Evolutionary conservation across 495 filamentous ascomycete species (phyloP), one percentile per base, ranked within the genome.

Genomic region (Penicillium soppii): DNA sequence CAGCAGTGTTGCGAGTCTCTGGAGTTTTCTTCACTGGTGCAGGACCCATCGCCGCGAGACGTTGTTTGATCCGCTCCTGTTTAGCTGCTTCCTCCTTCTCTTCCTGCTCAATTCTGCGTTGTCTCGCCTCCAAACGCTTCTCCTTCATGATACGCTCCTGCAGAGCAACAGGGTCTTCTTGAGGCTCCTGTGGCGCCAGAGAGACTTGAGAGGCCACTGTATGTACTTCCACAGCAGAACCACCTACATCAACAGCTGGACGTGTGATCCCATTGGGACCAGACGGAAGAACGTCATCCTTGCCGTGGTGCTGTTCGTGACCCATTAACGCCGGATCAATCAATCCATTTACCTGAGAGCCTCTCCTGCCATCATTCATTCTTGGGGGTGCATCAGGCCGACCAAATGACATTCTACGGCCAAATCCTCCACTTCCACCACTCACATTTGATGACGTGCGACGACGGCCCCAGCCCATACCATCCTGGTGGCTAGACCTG

Each of bases 361-460:
- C 71, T 50, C 79, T 62, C 51, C 79, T 60, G 29, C 32, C 62
- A 25, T 81, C 78, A 47, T 76, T 69, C 20, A 68, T 59, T 57
- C 74, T 64, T 42, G 72, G 67, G n/a, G 70, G 65, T 9, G 67
- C 51, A 49, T 83, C 82, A 32, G 66, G 59, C 29, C 71, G 72
- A 41, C 75, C 70, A 52, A 81, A 72, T 7, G 82, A 86, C 68
- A 76, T 76, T 16, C 81, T 75, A 51, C 82, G 76, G 46, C 77
- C 79, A 60, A 82, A 82, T 39, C 77, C 80, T 36, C 87, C 88
- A 68, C 91, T 97, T 49, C 90, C 90, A 25, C 91, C 92, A 64
- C 92, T 97, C 23, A 96, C 88, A 61, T 91, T 96, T 1, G 92
- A 96, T n/a, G 92, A 97, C 43, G 87, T 86, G 38, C 95, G 85